Conservation (phyloP, 495 filamentous ascomycete genomes). For the Baudoinia panamericana region DNA sequence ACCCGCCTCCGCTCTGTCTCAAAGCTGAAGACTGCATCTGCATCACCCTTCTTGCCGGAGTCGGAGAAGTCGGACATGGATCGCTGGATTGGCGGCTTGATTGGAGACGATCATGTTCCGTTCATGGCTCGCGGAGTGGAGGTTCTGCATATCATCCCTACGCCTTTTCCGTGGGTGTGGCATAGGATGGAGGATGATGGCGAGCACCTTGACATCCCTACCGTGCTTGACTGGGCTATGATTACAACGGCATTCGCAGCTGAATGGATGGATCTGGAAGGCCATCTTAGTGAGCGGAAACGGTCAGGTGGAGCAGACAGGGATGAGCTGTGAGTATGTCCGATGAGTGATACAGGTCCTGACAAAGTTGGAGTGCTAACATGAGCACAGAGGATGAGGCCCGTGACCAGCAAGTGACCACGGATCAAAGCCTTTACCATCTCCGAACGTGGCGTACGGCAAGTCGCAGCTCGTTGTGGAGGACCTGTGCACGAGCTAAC, state of each 20-base stretch:
- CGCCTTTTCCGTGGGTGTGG: constrained; percentile 75
- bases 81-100: constrained; percentile 33
- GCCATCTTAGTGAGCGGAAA: constrained; percentile 36
- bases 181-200: constrained; percentile 75
- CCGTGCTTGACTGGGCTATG: constrained; percentile 75
- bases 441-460: no score
- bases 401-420: no score
- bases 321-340: constrained; percentile 11
- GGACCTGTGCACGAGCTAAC: no score
- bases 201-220: constrained; percentile 69
- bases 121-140: constrained; percentile 79
- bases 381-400: no score
- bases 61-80: constrained; percentile 36
- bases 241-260: constrained; percentile 73
- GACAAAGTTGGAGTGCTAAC: no score
- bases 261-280: constrained; percentile 89
- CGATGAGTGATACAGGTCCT: no score
- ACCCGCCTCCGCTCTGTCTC: constrained; percentile 47
- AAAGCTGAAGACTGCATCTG: constrained; percentile 32
- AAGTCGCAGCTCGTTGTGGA: no score
- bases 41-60: constrained; percentile 22
- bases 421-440: no score
- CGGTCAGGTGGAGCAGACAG: not conserved
- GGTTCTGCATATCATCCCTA: constrained; percentile 74
- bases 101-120: constrained; percentile 78